phyloP scores from a whole-genome alignment of 805 yeast genomes.

The Saturnispora saitoi region DNA sequence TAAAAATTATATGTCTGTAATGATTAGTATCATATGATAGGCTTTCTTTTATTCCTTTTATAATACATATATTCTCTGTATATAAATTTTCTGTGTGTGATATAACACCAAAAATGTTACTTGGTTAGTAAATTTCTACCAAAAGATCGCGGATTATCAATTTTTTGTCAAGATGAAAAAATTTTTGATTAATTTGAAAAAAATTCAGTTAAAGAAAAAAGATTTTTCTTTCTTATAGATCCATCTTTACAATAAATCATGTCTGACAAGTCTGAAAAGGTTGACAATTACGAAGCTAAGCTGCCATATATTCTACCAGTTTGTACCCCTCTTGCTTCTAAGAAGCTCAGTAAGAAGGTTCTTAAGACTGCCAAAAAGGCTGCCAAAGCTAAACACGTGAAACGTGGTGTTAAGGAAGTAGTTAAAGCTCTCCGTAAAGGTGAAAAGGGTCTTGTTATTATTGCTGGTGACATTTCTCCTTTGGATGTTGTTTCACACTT shows the following conservation, averaged over 20 bases:
- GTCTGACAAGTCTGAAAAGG: conserved; percentile 12
- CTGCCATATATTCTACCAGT: conserved; percentile 85
- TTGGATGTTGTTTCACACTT: conserved; percentile 94
- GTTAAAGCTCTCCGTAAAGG: conserved; percentile 97
- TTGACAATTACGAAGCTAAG: conserved; percentile 74
- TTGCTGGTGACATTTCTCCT: conserved; percentile 98
- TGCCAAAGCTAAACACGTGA: conserved; percentile 95
- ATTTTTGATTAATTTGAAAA: neutral
- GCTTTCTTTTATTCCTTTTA: neutral
- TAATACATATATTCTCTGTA: neutral
- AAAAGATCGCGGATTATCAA: neutral
- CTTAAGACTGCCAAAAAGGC: conserved; percentile 96
- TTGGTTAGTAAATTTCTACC: neutral
- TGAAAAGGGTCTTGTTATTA: conserved; percentile 90
- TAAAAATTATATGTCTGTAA: too few species aligned
- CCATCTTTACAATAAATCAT: neutral
- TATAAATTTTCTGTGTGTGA: neutral
- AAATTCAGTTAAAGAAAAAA: neutral
- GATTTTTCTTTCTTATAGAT: neutral
- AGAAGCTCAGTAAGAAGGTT: conserved; percentile 90
- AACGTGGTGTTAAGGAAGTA: conserved; percentile 98
- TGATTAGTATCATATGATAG: conserved; percentile 5
- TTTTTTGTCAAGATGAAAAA: neutral
- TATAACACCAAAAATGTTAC: neutral
- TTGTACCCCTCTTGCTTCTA: conserved; percentile 92